Evolutionary conservation across 192 early-diverging fungal genomes (phyloP).

Genomic region (Coemansia sp.): DNA sequence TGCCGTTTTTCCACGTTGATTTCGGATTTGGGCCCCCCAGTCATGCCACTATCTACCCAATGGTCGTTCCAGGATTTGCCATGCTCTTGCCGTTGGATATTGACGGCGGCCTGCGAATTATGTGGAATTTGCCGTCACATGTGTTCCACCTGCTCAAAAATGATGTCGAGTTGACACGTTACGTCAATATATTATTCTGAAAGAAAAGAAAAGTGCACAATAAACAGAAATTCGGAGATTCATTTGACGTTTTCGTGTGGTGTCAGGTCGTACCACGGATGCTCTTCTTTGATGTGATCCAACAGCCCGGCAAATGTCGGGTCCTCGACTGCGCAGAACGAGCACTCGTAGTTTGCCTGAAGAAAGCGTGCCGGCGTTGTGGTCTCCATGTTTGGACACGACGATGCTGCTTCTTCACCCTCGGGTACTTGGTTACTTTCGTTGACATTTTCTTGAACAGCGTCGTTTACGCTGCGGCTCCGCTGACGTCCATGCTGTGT

Average conservation of each 20-base stretch:
- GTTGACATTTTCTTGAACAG: no score
- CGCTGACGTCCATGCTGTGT: no score
- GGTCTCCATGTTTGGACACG: no score
- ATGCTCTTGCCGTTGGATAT: conserved; percentile 22
- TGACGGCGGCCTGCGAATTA: conserved; percentile 29
- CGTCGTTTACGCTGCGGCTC: no score
- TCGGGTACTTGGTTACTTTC: no score
- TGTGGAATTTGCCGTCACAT: conserved; percentile 30
- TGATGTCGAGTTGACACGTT: conserved; percentile 17
- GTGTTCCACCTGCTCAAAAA: conserved; percentile 3
- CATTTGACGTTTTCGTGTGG: no score
- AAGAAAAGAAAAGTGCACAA: neutral
- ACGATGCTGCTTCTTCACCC: no score
- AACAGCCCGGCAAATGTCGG: no score
- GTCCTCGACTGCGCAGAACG: no score
- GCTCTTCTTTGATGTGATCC: neutral
- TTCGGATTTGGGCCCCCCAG: conserved; percentile 39
- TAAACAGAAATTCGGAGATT: neutral
- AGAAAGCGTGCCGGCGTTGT: no score
- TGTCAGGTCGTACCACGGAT: no score
- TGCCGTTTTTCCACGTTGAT: conserved; percentile 24
- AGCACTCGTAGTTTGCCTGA: no score
- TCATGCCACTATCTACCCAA: conserved; percentile 30
- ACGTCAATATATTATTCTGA: conserved; percentile 28
- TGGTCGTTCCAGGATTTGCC: conserved; percentile 39